Percentiles rank a stretch among this genome's conserved stretches.
These are phyloP conservation scores for Spiraea crenata DNA, from an alignment of 331 rosid genomes.

Conservation along the genomic window DNA sequence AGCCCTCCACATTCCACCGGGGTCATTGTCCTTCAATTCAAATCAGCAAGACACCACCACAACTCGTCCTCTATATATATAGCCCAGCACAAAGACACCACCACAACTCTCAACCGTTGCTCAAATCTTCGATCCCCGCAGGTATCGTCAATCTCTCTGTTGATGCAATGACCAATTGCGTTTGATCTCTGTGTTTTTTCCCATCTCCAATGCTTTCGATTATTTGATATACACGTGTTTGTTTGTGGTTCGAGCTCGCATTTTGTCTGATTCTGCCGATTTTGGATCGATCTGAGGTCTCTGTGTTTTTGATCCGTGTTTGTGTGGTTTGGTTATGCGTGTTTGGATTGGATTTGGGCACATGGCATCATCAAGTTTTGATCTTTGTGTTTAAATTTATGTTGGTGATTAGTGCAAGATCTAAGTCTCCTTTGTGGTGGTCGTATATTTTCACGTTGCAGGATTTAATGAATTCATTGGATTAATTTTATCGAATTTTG, in stretches of 20 bases:
- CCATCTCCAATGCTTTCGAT: background rate
- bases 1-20: too few relatives aligned
- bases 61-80: background rate
- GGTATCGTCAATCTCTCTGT: background rate
- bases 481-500: background rate
- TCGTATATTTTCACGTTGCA: too few relatives aligned
- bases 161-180: background rate
- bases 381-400: background rate
- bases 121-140: background rate
- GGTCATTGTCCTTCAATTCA: background rate
- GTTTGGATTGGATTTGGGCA: background rate
- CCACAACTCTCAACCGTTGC: background rate
- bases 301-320: constrained; percentile 2
- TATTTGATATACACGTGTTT: too few relatives aligned
- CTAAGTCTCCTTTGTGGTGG: background rate
- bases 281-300: constrained; percentile 11
- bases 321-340: background rate
- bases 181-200: background rate
- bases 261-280: background rate
- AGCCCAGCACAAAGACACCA: background rate
- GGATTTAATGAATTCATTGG: background rate
- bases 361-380: background rate
- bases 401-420: background rate
- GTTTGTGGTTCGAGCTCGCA: background rate
- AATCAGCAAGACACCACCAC: background rate